Evolutionary conservation across 2,329 filamentous ascomycete genomes (phyloP).

Genomic region (Zymoseptoria ardabiliae): DNA sequence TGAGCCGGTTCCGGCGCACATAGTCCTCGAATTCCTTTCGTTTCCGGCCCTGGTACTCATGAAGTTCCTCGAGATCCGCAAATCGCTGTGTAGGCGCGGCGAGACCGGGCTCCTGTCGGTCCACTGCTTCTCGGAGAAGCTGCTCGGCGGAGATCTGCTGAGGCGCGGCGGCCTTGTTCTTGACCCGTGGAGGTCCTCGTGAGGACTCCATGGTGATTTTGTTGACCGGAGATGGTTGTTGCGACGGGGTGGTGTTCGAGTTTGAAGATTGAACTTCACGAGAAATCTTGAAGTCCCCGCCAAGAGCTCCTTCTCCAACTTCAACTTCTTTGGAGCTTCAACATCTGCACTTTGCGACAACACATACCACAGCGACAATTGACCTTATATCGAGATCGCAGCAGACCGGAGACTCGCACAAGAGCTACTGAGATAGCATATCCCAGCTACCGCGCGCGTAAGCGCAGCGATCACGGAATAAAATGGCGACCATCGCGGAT

Average conservation of each 20-base stretch:
- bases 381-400: background rate
- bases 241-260: background rate
- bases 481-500: conserved; percentile 85
- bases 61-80: conserved; percentile 91
- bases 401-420: background rate
- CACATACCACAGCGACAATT: background rate
- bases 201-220: conserved; percentile 66
- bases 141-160: conserved; percentile 89
- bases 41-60: conserved; percentile 94
- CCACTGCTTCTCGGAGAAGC: conserved; percentile 91
- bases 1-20: conserved; percentile 86
- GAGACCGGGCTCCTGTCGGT: conserved; percentile 81
- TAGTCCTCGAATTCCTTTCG: conserved; percentile 97
- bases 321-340: background rate
- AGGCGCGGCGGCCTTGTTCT: conserved; percentile 91
- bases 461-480: conserved; percentile 13
- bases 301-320: background rate
- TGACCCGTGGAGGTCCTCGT: conserved; percentile 88
- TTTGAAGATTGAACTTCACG: background rate
- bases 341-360: background rate
- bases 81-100: conserved; percentile 92
- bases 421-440: background rate
- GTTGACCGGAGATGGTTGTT: background rate
- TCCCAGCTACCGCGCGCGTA: conserved; percentile 1
- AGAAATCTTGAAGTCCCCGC: background rate